Base-by-base conservation (phyloP, 257 asterid genomes). In the Verbena officinalis region DNA sequence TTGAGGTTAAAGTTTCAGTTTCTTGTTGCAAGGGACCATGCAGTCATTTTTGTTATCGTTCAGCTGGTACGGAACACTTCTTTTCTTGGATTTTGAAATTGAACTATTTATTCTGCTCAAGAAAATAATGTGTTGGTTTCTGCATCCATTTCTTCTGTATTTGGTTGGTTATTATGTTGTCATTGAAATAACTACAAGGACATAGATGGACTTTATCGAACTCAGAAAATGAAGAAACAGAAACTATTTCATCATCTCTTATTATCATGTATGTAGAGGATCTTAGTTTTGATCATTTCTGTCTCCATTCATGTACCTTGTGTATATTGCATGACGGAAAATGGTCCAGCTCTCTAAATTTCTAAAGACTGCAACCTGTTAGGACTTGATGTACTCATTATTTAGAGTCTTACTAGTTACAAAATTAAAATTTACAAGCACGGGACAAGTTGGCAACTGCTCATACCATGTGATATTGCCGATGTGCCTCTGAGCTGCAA, bases 1-100 rank as follows among this genome's bases (percentile, higher is more conserved):
- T 77, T 90, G 86, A 86, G 99, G 75, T 77, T 94, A 70, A 94
- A 94, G 80, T 94, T 94, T 64, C 97, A 94, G 68, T 81, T 90
- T 78, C 99, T 94, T 51, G 96, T 94, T 70, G 99, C 95, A 38
- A 90, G 99, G 80, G 99, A 94, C 80, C 99, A 94, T 64, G 95
- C 92, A 3, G 42, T 84, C 79, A 88, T 94, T 76, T 94, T 94
- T 67, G 81, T 90, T 74, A 70, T 82, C 67, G 99, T 94, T 68
- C 99, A 94, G 87, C 87, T 94, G 99, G 99, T 93, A 88, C 50
- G 80, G 33, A 68, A 59, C 45, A 14, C 16, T 65, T 64, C 67
- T 55, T 55, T 56, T 50, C 15, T 39, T 62, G n/a, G 51, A 46
- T 31, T 42, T 52, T 42, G 24, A 51, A 14, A 52, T 42, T 12